Evolutionary conservation across 176 grass and related monocot genomes (phyloP).

Genomic region (Puccinellia tenuiflora): DNA sequence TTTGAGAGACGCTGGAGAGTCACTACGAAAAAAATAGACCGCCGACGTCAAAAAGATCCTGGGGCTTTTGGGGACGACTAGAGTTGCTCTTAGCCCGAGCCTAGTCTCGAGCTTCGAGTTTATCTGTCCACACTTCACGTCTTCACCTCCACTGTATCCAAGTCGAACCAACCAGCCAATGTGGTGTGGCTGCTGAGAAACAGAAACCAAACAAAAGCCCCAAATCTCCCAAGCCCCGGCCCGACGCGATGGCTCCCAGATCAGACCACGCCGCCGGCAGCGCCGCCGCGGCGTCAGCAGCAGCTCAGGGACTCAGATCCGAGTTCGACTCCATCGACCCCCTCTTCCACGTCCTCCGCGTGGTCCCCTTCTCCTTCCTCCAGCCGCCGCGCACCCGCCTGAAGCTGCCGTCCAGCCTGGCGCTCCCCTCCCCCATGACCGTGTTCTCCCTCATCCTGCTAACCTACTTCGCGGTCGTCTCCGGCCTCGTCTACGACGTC

Average conservation of each 20-base stretch:
- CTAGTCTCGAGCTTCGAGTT: too few species aligned
- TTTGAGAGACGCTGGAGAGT: too few species aligned
- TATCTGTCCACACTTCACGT: too few species aligned
- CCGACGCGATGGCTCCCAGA: conserved; percentile 43
- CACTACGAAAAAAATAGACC: too few species aligned
- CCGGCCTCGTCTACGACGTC: conserved; percentile 87
- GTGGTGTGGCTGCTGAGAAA: too few species aligned
- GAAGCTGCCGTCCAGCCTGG: conserved; percentile 70
- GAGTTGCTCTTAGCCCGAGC: too few species aligned
- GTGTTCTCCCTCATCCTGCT: conserved; percentile 81
- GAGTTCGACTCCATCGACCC: conserved; percentile 60
- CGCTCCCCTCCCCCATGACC: conserved; percentile 74
- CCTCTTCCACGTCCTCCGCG: conserved; percentile 54
- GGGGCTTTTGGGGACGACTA: too few species aligned
- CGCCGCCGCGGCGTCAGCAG: not conserved
- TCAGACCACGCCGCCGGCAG: conserved; percentile 36
- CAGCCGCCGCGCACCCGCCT: conserved; percentile 77
- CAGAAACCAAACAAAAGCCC: not conserved
- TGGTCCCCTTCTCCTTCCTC: conserved; percentile 81
- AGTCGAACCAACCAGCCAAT: too few species aligned
- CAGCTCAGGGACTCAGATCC: conserved; percentile 21
- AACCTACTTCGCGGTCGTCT: conserved; percentile 92
- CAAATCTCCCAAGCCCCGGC: not conserved
- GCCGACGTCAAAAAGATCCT: too few species aligned
- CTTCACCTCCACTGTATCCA: too few species aligned